Evolutionary conservation across 2,329 filamentous ascomycete species (phyloP).

Genomic region (Drechslerella coelobrocha): DNA sequence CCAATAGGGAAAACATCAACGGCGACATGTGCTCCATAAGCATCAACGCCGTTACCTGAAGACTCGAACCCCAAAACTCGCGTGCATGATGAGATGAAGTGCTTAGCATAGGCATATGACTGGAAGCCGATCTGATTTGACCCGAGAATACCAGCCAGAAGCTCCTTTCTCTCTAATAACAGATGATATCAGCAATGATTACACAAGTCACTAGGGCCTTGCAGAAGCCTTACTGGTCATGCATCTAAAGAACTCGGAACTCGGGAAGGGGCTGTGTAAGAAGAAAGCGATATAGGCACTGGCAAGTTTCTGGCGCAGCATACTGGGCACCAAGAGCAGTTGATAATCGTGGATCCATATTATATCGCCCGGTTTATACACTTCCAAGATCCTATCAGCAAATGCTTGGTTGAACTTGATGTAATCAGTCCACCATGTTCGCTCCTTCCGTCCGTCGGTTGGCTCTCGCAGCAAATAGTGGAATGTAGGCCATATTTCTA

Average conservation of each 20-base stretch:
- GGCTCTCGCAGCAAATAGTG: slow-evolving; percentile 94
- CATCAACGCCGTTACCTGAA: slow-evolving; percentile 71
- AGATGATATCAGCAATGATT: background rate
- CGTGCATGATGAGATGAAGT: slow-evolving; percentile 93
- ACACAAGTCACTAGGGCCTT: slow-evolving; percentile 6
- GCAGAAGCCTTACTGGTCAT: slow-evolving; percentile 59
- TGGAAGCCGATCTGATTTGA: slow-evolving; percentile 95
- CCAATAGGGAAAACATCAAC: slow-evolving; percentile 95
- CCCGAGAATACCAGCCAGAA: slow-evolving; percentile 86
- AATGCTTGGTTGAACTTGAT: slow-evolving; percentile 91
- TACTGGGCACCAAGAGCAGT: slow-evolving; percentile 83
- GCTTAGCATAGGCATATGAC: slow-evolving; percentile 90
- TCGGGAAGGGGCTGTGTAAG: slow-evolving; percentile 91
- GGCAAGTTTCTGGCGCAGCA: slow-evolving; percentile 83
- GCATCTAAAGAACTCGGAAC: slow-evolving; percentile 92
- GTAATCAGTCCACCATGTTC: slow-evolving; percentile 89
- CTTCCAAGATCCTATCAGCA: slow-evolving; percentile 83
- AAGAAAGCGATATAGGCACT: slow-evolving; percentile 95
- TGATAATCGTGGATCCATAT: slow-evolving; percentile 95
- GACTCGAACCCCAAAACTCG: slow-evolving; percentile 78
- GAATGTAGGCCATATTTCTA: slow-evolving; percentile 85
- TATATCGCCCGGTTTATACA: slow-evolving; percentile 91
- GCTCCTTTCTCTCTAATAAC: slow-evolving; percentile 78
- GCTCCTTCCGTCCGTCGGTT: slow-evolving; percentile 80
- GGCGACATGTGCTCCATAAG: slow-evolving; percentile 85